phyloP scores from a whole-genome alignment of 2,329 filamentous ascomycete genomes.

The Pseudogymnoascus sp. region DNA sequence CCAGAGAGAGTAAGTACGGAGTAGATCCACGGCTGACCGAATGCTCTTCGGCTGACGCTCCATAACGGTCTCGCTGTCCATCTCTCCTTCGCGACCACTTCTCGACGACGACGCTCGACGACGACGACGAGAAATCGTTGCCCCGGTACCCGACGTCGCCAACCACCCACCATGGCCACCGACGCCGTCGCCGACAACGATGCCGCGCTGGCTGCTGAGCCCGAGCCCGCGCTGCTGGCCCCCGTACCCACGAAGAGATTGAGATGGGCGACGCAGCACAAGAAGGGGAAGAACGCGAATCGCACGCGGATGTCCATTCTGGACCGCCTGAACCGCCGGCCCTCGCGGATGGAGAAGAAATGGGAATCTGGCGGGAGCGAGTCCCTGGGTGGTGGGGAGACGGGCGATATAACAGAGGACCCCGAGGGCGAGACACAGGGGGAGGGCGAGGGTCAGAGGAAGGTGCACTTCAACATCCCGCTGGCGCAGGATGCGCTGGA shows the following conservation, averaged over 20 bases:
- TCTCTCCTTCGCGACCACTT: not conserved
- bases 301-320: constrained; percentile 79
- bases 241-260: constrained; percentile 59
- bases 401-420: constrained; percentile 14
- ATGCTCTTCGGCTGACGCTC: not conserved
- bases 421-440: constrained; percentile 30
- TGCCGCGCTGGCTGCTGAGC: constrained; percentile 16
- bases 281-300: constrained; percentile 65
- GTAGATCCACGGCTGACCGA: not conserved
- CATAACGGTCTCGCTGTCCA: not conserved
- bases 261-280: constrained; percentile 90
- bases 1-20: not conserved
- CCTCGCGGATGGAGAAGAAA: constrained; percentile 63
- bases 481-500: constrained; percentile 70
- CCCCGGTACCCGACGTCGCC: constrained; percentile 24
- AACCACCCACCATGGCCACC: constrained; percentile 22
- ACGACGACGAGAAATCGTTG: constrained; percentile 5
- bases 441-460: constrained; percentile 39
- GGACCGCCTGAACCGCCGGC: constrained; percentile 63
- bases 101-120: too few species aligned
- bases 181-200: not conserved
- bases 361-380: constrained; percentile 38
- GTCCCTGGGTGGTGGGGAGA: constrained; percentile 21
- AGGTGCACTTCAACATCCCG: constrained; percentile 78
- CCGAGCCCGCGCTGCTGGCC: constrained; percentile 38